Base-by-base conservation (phyloP, 495 filamentous ascomycete genomes). In the Friedmanniomyces endolithicus region DNA sequence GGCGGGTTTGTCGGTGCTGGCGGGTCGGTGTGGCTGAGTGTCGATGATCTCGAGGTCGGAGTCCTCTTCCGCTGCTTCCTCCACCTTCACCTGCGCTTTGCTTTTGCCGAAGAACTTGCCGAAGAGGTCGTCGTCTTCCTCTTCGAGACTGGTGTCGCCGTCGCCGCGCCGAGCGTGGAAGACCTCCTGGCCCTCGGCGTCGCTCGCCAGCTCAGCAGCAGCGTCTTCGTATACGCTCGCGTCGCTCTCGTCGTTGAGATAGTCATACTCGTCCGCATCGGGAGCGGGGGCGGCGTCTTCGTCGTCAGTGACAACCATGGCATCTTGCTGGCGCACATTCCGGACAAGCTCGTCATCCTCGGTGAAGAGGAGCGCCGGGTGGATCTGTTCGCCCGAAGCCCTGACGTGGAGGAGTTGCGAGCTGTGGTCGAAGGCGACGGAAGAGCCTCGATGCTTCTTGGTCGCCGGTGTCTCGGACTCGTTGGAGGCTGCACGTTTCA, bases 41-140 rank as follows among this genome's bases (percentile, higher is more conserved):
- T 51, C 14, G 19, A 44, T 22, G 43, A 48, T 55, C 16, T 37
- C n/a, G 31, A 22, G 9, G 11, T 57, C 47, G n/a, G 48, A 44
- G 16, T 50, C 54, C 11, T 49, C 53, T 23, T 51, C 54, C 17
- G n/a, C 24, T 50, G 40, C 54, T 43, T 51, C 54, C 9, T 57
- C 39, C 44, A 3, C 44, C 24, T 29, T 31, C 27, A 3, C 27
- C 27, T 4, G 9, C 4, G 27, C 20, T 19, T 47, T 47, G 3
- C 6, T 19, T 16, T 33, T 48, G n/a, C 39, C 35, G 25, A 57
- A 57, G 11, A 48, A 33, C 33, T 11, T 39, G n/a, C 12, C 17
- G 44, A 53, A 52, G 2, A 53, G 41, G 16, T 58, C 50, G 20
- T 44, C 27, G 17, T 43, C 27, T 48, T 37, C 29, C 4, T 47